Conservation (phyloP, 2,329 filamentous ascomycete genomes). For the Trichoderma simmonsii region DNA sequence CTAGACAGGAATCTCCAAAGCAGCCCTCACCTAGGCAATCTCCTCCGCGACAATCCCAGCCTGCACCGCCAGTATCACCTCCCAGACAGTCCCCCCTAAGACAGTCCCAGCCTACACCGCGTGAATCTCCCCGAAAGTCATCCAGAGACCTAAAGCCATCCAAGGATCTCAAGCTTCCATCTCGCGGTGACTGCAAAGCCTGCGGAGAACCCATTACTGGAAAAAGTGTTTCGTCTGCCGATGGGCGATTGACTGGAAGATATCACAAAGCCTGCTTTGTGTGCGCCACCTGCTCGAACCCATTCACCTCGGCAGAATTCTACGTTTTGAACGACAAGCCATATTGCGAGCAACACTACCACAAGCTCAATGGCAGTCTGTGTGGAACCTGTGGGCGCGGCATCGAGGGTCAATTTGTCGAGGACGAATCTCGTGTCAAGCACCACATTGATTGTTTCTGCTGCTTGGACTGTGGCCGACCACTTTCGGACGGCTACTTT, state of each 20-base stretch:
- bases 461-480: slow-evolving; percentile 72
- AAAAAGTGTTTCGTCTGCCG: slow-evolving; percentile 90
- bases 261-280: slow-evolving; percentile 97
- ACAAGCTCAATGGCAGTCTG: slow-evolving; percentile 82
- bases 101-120: not conserved
- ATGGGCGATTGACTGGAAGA: slow-evolving; percentile 84
- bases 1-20: not conserved
- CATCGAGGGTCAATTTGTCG: slow-evolving; percentile 91
- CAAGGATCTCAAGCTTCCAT: slow-evolving; percentile 40
- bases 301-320: slow-evolving; percentile 85
- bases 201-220: slow-evolving; percentile 76
- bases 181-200: slow-evolving; percentile 77
- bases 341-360: slow-evolving; percentile 90
- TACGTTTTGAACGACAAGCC: slow-evolving; percentile 86
- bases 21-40: not conserved
- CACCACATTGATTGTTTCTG: slow-evolving; percentile 86
- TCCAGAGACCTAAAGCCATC: slow-evolving; percentile 28
- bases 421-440: slow-evolving; percentile 73
- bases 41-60: not conserved
- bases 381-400: slow-evolving; percentile 77
- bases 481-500: slow-evolving; percentile 82
- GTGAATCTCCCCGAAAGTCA: slow-evolving; percentile 1
- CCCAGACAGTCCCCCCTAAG: not conserved
- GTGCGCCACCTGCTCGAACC: slow-evolving; percentile 75
- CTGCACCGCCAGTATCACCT: not conserved